phyloP scores from a whole-genome alignment of 2,329 filamentous ascomycete genomes.

The Lasiodiplodia theobromae region DNA sequence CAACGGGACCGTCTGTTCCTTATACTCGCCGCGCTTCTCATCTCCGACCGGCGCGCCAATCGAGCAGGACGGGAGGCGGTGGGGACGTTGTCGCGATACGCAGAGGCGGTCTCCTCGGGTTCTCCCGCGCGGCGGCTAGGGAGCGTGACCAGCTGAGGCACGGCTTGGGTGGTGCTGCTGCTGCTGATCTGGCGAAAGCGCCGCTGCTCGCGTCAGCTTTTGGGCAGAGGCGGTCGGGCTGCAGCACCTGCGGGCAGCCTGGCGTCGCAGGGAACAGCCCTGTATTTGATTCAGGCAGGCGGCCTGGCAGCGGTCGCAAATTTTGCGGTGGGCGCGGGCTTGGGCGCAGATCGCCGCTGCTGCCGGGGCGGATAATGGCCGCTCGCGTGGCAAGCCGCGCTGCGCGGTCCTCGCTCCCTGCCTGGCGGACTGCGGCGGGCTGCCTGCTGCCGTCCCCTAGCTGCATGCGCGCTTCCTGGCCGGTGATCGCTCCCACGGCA shows the following conservation, averaged over 20 bases:
- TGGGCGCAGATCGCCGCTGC: slow-evolving; percentile 21
- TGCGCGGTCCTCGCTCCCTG: slow-evolving; percentile 20
- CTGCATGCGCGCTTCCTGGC: slow-evolving; percentile 21
- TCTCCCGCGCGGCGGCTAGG: slow-evolving; percentile 22
- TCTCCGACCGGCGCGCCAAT: slow-evolving; percentile 25
- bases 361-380: slow-evolving; percentile 24
- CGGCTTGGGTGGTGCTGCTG: slow-evolving; percentile 10
- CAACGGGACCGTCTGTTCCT: slow-evolving; percentile 17
- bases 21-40: slow-evolving; percentile 17
- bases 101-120: slow-evolving; percentile 13
- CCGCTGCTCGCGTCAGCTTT: slow-evolving; percentile 26
- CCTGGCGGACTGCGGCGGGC: slow-evolving; percentile 7
- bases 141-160: slow-evolving; percentile 24
- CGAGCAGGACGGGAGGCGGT: slow-evolving; percentile 11
- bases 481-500: slow-evolving; percentile 23
- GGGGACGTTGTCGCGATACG: slow-evolving; percentile 24
- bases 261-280: slow-evolving; percentile 19
- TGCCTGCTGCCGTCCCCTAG: slow-evolving; percentile 21
- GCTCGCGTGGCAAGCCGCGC: slow-evolving; percentile 25
- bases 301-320: slow-evolving; percentile 13
- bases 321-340: slow-evolving; percentile 22
- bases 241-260: slow-evolving; percentile 8
- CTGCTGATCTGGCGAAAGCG: slow-evolving; percentile 26
- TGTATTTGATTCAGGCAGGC: slow-evolving; percentile 24
- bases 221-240: slow-evolving; percentile 27